phyloP scores from a whole-genome alignment of 2,329 filamentous ascomycete species.

The Venturia pyrina region DNA sequence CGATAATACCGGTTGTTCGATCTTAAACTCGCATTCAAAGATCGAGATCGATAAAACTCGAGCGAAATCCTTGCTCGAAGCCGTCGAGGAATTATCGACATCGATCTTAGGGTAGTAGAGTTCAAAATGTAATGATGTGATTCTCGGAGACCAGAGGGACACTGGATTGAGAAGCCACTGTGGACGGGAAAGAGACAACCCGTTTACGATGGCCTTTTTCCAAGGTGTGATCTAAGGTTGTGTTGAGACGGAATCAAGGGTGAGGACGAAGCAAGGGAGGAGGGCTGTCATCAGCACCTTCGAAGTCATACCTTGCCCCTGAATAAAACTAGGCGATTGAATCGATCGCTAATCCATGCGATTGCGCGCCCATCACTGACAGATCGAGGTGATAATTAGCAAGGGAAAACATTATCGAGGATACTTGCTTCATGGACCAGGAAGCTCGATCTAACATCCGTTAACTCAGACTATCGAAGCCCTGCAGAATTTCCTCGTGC shows the following conservation, averaged over 20 bases:
- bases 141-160: too few relatives aligned
- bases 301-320: background rate
- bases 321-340: background rate
- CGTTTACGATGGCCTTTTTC: too few relatives aligned
- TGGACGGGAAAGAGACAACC: too few relatives aligned
- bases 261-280: background rate
- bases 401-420: background rate
- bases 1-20: too few relatives aligned
- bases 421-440: background rate
- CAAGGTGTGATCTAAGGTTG: background rate
- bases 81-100: too few relatives aligned
- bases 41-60: too few relatives aligned
- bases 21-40: too few relatives aligned
- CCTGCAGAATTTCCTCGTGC: background rate
- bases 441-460: background rate
- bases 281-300: background rate
- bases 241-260: background rate
- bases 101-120: too few relatives aligned
- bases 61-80: too few relatives aligned
- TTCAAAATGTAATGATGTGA: too few relatives aligned
- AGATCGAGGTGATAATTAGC: background rate
- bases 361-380: background rate
- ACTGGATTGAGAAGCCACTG: too few relatives aligned
- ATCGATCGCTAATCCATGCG: background rate
- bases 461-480: background rate